Base-by-base conservation (phyloP, 768 basidiomycete genomes). In the Agrocybe praecox region DNA sequence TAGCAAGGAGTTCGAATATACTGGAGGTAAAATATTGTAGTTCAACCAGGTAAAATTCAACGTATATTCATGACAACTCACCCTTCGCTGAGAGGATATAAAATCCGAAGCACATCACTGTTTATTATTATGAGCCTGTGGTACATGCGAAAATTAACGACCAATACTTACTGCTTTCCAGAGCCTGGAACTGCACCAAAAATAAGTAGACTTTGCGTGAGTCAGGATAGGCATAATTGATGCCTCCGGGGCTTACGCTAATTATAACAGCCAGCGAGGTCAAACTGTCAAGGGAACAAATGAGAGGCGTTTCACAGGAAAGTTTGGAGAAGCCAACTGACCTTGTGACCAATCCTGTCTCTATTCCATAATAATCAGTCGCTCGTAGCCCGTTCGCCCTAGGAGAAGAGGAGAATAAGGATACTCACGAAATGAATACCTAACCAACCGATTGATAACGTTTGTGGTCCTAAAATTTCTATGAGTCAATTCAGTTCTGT, bases 381-480 rank as follows among this genome's bases (percentile, higher is more conserved):
- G 14, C 14, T 40, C 12, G 12, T 15, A n/a, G 3, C 14, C n/a
- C n/a, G n/a, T n/a, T n/a, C n/a, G n/a, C n/a, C n/a, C n/a, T n/a
- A 40, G n/a, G 3, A 36, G 15, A 22, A 29, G 23, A 4, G 29
- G 26, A 17, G 21, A n/a, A n/a, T n/a, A n/a, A n/a, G n/a, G n/a
- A 17, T 11, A 49, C 58, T 23, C 43, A 64, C 63, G 60, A 48
- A 64, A 49, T 18, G 60, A 55, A 60, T 58, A 64, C 4, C 55
- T 55, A 24, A 61, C 44, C 22, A 64, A 56, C 2, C 60, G 57
- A 47, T 64, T 64, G 19, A 61, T 52, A 24, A 57, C 40, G 9
- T 40, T 22, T 17, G 53, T 59, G 10, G 60, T 61, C 7, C 62
- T 63, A 5, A 22, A 15, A 9, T 29, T 29, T 12, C 36, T 12